phyloP scores from a whole-genome alignment of 352 stramenopile species.

The Globisporangium takayamanum region DNA sequence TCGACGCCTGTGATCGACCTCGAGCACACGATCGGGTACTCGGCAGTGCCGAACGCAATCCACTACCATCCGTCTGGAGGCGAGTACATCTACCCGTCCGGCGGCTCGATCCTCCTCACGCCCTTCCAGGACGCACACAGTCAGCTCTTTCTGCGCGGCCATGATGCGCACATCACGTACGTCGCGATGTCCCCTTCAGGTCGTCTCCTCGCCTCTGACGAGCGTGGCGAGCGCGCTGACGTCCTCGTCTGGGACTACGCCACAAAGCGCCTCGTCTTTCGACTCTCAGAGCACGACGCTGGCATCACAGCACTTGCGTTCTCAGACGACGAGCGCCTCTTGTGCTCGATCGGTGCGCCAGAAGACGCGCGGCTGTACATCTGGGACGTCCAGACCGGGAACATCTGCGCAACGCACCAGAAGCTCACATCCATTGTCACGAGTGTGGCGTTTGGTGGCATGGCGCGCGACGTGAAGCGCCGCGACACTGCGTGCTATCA shows the following conservation, averaged over 20 bases:
- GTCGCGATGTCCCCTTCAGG: conserved; percentile 76
- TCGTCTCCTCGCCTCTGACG: conserved; percentile 78
- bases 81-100: conserved; percentile 85
- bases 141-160: conserved; percentile 82
- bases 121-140: conserved; percentile 70
- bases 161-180: conserved; percentile 75
- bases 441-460: conserved; percentile 73
- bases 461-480: conserved; percentile 88
- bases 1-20: conserved; percentile 59
- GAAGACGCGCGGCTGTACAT: conserved; percentile 86
- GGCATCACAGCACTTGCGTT: conserved; percentile 86
- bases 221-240: conserved; percentile 75
- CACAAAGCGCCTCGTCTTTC: conserved; percentile 57
- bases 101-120: conserved; percentile 81
- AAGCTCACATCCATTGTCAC: conserved; percentile 57
- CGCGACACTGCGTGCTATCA: conserved; percentile 85
- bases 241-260: conserved; percentile 89
- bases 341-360: conserved; percentile 69
- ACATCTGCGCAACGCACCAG: conserved; percentile 81
- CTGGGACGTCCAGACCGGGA: conserved; percentile 87
- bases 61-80: conserved; percentile 76
- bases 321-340: conserved; percentile 86
- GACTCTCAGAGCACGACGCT: conserved; percentile 88
- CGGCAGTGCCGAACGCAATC: conserved; percentile 69
- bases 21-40: conserved; percentile 92